These are phyloP conservation scores for Macaranga tanarius DNA, from an alignment of 441 rosid species.

Conservation along the genomic window DNA sequence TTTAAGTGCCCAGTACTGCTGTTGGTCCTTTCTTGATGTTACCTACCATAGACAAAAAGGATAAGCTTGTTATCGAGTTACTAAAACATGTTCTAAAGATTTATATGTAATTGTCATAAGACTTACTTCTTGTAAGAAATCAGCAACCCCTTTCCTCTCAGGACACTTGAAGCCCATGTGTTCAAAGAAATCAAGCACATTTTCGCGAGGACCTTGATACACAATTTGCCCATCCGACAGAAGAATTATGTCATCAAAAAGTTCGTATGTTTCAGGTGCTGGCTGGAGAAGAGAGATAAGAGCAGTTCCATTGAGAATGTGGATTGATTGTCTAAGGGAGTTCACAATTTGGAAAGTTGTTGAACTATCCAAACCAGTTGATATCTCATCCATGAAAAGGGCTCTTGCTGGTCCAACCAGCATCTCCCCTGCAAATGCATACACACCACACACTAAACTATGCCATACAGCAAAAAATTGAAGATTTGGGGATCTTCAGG, in stretches of 20 bases:
- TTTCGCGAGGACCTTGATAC: slow-evolving; percentile 66
- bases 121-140: slow-evolving; percentile 71
- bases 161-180: slow-evolving; percentile 76
- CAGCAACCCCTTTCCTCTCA: slow-evolving; percentile 70
- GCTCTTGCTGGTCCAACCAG: slow-evolving; percentile 66
- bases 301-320: slow-evolving; percentile 62
- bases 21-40: slow-evolving; percentile 81
- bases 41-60: slow-evolving; percentile 41
- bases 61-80: neutral
- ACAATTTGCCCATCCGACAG: slow-evolving; percentile 68
- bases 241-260: slow-evolving; percentile 72
- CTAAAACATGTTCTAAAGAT: neutral
- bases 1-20: slow-evolving; percentile 63
- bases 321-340: slow-evolving; percentile 52
- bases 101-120: neutral
- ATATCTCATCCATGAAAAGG: slow-evolving; percentile 76
- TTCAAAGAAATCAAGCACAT: slow-evolving; percentile 60
- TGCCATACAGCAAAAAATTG: neutral
- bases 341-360: slow-evolving; percentile 67
- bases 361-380: slow-evolving; percentile 73
- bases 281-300: slow-evolving; percentile 84
- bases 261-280: slow-evolving; percentile 78
- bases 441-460: too few species aligned
- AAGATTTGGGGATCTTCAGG: neutral
- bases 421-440: slow-evolving; percentile 58